Percentiles rank a stretch among this genome's conserved stretches.
Conservation (phyloP, 2,329 filamentous ascomycete species). For the Incumbomyces lentus region DNA sequence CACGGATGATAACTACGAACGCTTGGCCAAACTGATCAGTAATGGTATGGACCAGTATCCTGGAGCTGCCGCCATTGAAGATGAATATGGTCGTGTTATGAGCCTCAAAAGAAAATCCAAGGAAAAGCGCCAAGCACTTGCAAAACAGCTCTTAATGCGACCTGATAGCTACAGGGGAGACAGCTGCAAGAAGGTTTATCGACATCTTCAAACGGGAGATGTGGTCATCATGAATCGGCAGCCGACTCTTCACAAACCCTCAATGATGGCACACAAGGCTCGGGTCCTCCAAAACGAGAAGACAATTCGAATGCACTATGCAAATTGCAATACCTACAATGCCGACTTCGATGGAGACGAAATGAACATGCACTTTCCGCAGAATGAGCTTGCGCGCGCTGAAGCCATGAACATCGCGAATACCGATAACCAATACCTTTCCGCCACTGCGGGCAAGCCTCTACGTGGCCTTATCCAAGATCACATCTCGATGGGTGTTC, state of each 20-base stretch:
- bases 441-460: conserved; percentile 84
- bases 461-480: conserved; percentile 95
- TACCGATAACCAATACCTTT: conserved; percentile 94
- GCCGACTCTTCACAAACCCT: conserved; percentile 94
- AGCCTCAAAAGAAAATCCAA: conserved; percentile 76
- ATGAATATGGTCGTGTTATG: conserved; percentile 85
- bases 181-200: conserved; percentile 89
- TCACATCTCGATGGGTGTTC: conserved; percentile 89
- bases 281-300: conserved; percentile 88
- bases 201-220: conserved; percentile 91
- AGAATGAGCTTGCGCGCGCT: conserved; percentile 86
- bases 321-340: conserved; percentile 99
- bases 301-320: conserved; percentile 98
- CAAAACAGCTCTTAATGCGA: conserved; percentile 84
- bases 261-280: conserved; percentile 96
- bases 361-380: conserved; percentile 99
- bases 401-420: conserved; percentile 91
- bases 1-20: conserved; percentile 92
- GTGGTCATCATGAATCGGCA: conserved; percentile 98
- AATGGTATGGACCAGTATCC: conserved; percentile 93
- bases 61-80: conserved; percentile 86
- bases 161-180: conserved; percentile 65
- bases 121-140: conserved; percentile 78
- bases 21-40: conserved; percentile 89
- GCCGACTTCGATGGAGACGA: conserved; percentile 98